phyloP scores from a whole-genome alignment of 2,329 filamentous ascomycete species.

The Cladophialophora carrionii region DNA sequence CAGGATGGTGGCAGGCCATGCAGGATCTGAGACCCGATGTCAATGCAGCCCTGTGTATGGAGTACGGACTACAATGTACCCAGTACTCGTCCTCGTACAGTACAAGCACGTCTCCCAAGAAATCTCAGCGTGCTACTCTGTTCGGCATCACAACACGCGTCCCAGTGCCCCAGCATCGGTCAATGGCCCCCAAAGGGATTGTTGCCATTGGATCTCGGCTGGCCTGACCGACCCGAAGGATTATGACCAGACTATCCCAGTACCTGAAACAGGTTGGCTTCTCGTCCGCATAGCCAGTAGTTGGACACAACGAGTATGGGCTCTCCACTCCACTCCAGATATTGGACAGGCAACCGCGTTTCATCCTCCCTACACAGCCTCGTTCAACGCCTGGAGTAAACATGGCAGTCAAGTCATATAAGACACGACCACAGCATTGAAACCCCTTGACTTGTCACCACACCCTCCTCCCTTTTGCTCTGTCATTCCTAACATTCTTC shows the following conservation, averaged over 20 bases:
- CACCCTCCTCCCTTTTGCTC: not conserved
- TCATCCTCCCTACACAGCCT: conserved; percentile 16
- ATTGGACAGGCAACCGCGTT: conserved; percentile 19
- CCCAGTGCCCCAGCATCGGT: not conserved
- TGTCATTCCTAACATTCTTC: not conserved
- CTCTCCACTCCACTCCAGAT: conserved; percentile 4
- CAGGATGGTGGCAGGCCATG: not conserved
- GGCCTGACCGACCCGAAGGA: not conserved
- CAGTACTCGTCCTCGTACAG: not conserved
- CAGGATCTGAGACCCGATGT: not conserved
- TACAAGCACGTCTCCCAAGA: not conserved
- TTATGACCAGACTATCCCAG: not conserved
- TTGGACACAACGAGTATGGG: not conserved
- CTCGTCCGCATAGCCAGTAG: not conserved
- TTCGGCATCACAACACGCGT: not conserved
- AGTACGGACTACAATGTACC: not conserved
- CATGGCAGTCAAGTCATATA: conserved; percentile 3
- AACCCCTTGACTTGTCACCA: not conserved
- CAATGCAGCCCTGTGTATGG: too few species aligned
- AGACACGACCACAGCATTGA: not conserved
- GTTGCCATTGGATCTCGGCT: not conserved
- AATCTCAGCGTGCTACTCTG: not conserved
- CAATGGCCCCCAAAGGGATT: not conserved
- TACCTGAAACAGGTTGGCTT: conserved; percentile 3
- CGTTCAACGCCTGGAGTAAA: conserved; percentile 6